Evolutionary conservation across 305 asterid genomes (phyloP).

Genomic region (Plantago coronopus): DNA sequence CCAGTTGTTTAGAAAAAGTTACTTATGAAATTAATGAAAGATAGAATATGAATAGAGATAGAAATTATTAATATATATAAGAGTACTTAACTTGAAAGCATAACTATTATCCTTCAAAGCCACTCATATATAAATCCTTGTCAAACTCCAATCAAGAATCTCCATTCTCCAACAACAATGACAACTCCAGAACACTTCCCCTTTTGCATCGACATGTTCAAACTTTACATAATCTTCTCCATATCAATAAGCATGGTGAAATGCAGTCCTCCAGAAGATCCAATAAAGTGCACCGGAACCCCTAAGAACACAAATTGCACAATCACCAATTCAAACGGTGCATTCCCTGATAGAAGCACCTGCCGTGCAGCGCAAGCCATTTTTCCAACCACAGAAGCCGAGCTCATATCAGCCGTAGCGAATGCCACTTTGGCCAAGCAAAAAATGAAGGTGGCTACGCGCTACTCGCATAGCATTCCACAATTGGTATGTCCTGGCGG

Average conservation of each 20-base stretch:
- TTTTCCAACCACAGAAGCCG: constrained; percentile 37
- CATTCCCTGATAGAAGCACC: constrained; percentile 41
- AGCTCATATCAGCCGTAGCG: constrained; percentile 36
- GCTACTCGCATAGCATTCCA: constrained; percentile 49
- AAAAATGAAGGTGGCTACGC: constrained; percentile 39
- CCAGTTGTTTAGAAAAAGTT: too few species aligned
- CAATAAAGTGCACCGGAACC: constrained; percentile 26
- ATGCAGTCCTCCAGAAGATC: constrained; percentile 36
- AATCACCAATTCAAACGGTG: constrained; percentile 44
- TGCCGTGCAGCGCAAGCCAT: constrained; percentile 39
- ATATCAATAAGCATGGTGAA: too few species aligned
- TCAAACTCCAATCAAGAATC: too few species aligned
- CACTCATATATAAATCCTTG: constrained; percentile 18
- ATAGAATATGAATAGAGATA: too few species aligned
- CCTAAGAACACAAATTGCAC: constrained; percentile 28
- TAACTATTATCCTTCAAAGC: constrained; percentile 20
- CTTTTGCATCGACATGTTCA: too few species aligned
- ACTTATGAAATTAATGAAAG: too few species aligned
- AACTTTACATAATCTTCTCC: too few species aligned
- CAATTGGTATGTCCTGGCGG: constrained; percentile 47
- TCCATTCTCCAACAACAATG: too few species aligned
- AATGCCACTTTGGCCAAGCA: constrained; percentile 21
- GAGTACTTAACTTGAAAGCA: constrained; percentile 16
- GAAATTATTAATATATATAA: too few species aligned
- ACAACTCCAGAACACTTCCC: too few species aligned